These are phyloP conservation scores for Haplosporangium sp. DNA, from an alignment of 371 early-diverging fungal genomes.

Conservation along the genomic window DNA sequence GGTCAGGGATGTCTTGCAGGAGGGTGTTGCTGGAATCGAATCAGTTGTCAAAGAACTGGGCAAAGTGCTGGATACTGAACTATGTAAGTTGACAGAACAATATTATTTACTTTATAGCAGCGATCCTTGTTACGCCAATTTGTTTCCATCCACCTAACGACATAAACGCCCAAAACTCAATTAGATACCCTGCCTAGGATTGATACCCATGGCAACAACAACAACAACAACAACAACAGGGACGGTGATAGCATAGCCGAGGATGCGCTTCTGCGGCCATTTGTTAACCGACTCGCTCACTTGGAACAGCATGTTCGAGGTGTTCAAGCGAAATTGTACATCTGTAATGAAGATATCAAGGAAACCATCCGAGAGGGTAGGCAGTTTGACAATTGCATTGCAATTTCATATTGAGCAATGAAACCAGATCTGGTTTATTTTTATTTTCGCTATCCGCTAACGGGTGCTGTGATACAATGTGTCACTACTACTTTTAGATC, in stretches of 20 bases:
- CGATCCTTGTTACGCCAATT: background rate
- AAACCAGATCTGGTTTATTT: background rate
- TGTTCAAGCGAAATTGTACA: slow-evolving; percentile 58
- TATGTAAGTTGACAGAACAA: slow-evolving; percentile 35
- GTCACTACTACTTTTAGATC: slow-evolving; percentile 6
- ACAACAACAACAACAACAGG: slow-evolving; percentile 1
- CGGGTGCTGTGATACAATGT: background rate
- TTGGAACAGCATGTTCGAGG: slow-evolving; percentile 58
- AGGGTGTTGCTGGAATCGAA: slow-evolving; percentile 51
- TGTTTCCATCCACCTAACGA: background rate
- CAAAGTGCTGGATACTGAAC: slow-evolving; percentile 54
- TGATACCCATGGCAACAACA: slow-evolving; percentile 42
- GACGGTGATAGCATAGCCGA: slow-evolving; percentile 14
- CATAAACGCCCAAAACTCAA: background rate
- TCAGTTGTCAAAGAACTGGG: slow-evolving; percentile 48
- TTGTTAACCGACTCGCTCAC: slow-evolving; percentile 54
- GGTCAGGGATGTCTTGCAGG: slow-evolving; percentile 44
- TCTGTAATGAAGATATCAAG: slow-evolving; percentile 59
- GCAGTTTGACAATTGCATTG: background rate
- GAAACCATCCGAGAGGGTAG: slow-evolving; percentile 44
- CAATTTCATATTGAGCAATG: background rate
- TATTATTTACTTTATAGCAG: background rate
- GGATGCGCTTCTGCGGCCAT: slow-evolving; percentile 50
- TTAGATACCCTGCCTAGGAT: slow-evolving; percentile 51
- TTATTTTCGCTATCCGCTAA: background rate